These are phyloP conservation scores for Neurospora africana DNA, from an alignment of 495 filamentous ascomycete genomes.

Conservation along the genomic window DNA sequence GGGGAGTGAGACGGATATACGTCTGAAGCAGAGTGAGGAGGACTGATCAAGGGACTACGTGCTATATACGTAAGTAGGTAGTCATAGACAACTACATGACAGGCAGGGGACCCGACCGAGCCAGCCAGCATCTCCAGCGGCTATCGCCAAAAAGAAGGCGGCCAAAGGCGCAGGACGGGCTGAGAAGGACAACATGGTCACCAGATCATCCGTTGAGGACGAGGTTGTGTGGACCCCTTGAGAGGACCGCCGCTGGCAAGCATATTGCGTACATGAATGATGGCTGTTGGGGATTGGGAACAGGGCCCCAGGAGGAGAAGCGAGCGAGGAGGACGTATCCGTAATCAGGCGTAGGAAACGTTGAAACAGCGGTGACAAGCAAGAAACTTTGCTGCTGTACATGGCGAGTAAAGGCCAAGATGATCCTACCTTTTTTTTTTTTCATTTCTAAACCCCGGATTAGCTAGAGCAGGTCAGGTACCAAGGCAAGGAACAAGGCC, in stretches of 20 bases:
- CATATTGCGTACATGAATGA: neutral
- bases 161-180: constrained; percentile 19
- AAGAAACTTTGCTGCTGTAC: neutral
- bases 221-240: constrained; percentile 20
- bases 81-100: neutral
- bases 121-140: neutral
- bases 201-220: constrained; percentile 25
- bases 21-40: neutral
- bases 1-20: neutral
- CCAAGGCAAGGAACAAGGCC: neutral
- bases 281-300: neutral
- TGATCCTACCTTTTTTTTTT: neutral
- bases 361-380: neutral
- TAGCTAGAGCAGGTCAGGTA: neutral
- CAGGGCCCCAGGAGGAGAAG: neutral
- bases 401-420: neutral
- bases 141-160: constrained; percentile 4
- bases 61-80: neutral
- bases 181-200: constrained; percentile 22
- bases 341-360: neutral
- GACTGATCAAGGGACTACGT: neutral
- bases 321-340: neutral
- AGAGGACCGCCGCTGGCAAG: constrained; percentile 1
- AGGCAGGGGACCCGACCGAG: neutral
- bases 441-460: neutral